Percentiles rank a stretch among this genome's conserved stretches.
Evolutionary conservation across 2,329 filamentous ascomycete genomes (phyloP).

Genomic region (Clonostachys rhizophaga): DNA sequence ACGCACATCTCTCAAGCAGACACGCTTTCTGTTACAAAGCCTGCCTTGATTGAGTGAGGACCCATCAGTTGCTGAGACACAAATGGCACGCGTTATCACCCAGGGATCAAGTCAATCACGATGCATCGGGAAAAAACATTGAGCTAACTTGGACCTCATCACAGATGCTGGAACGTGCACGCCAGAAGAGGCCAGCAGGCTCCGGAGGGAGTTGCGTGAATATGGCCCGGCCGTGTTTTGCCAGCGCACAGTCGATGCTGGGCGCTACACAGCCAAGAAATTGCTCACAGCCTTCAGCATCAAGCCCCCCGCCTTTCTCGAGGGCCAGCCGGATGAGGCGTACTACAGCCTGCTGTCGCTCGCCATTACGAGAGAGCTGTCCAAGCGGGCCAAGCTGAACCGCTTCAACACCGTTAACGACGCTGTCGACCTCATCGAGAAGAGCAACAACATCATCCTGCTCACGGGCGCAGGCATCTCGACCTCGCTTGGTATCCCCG

Average conservation of each 20-base stretch:
- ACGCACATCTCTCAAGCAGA: too few relatives aligned
- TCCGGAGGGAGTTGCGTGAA: constrained; percentile 66
- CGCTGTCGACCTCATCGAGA: constrained; percentile 71
- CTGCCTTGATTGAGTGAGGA: too few relatives aligned
- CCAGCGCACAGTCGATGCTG: constrained; percentile 63
- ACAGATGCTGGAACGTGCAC: constrained; percentile 51
- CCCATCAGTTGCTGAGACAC: too few relatives aligned
- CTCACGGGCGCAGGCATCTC: constrained; percentile 96
- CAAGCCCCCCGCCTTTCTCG: constrained; percentile 66
- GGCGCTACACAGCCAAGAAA: constrained; percentile 72
- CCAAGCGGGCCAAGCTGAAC: constrained; percentile 73
- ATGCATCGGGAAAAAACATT: not conserved
- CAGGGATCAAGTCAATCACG: not conserved
- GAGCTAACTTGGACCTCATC: constrained; percentile 1
- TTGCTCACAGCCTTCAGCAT: constrained; percentile 84
- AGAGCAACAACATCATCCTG: constrained; percentile 80
- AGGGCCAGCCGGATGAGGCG: constrained; percentile 61
- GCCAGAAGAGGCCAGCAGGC: constrained; percentile 62
- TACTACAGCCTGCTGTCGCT: constrained; percentile 73
- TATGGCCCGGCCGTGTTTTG: constrained; percentile 78
- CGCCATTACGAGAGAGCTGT: constrained; percentile 75
- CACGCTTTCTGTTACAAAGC: too few relatives aligned
- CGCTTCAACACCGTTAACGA: constrained; percentile 85
- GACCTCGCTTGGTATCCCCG: constrained; percentile 92
- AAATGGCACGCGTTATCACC: too few relatives aligned